A percentile compares a stretch with the other conserved stretches of the same genome.
Conservation (phyloP, 768 basidiomycete species). For the Trametes punicea region DNA sequence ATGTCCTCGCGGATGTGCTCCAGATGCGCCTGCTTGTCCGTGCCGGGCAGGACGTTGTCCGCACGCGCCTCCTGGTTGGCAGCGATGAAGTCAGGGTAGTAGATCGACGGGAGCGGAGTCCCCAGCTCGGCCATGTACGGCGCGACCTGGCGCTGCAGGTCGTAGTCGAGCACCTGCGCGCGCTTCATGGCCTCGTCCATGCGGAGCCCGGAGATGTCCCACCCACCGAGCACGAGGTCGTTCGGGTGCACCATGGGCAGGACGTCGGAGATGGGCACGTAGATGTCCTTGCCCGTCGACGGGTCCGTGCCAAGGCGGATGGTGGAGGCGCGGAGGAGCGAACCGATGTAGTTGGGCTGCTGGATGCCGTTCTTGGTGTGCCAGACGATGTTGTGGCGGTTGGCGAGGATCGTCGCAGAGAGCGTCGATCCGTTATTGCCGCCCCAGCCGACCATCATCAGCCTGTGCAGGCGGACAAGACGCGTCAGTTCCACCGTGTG, state of each 20-base stretch:
- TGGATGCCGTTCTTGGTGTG: constrained; percentile 89
- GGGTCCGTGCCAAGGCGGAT: constrained; percentile 86
- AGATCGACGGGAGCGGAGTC: constrained; percentile 88
- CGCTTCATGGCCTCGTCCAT: constrained; percentile 94
- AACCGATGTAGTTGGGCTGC: constrained; percentile 97
- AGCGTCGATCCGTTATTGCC: constrained; percentile 98
- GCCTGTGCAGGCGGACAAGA: constrained; percentile 45
- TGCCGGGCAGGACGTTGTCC: constrained; percentile 86
- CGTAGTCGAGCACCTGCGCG: constrained; percentile 91
- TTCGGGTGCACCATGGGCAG: constrained; percentile 98
- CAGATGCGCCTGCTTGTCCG: constrained; percentile 86
- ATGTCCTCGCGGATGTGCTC: constrained; percentile 93
- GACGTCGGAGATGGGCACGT: constrained; percentile 89
- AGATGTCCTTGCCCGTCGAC: constrained; percentile 79
- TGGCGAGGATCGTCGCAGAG: constrained; percentile 92
- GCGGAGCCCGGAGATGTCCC: constrained; percentile 88
- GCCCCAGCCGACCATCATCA: constrained; percentile 96
- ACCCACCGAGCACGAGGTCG: constrained; percentile 95
- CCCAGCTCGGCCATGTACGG: constrained; percentile 80
- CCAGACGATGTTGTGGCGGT: constrained; percentile 93
- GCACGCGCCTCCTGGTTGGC: constrained; percentile 97
- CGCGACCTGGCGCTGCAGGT: constrained; percentile 92
- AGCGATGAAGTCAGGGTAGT: constrained; percentile 97
- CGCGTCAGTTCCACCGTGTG: not conserved
- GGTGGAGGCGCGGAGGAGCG: constrained; percentile 93